phyloP scores from a whole-genome alignment of 2,329 filamentous ascomycete species.

The Ophiognomonia clavigignenti-juglandacearum region DNA sequence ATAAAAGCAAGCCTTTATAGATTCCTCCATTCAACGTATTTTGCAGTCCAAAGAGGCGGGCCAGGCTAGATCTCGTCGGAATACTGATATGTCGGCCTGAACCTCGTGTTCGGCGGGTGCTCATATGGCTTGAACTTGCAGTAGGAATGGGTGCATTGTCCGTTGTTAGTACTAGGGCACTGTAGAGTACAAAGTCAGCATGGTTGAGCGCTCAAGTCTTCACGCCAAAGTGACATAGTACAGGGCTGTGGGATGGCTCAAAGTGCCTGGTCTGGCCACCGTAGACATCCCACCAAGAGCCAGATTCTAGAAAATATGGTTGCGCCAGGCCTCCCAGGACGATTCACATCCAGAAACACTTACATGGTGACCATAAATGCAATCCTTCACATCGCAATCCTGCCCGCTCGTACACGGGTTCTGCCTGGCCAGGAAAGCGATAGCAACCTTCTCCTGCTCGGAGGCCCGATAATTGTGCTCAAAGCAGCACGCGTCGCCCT shows the following conservation, averaged over 20 bases:
- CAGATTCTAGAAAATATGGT: too few relatives aligned
- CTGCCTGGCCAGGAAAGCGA: conserved; percentile 49
- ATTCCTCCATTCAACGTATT: too few relatives aligned
- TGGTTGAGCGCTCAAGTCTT: background rate
- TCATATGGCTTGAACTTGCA: conserved; percentile 50
- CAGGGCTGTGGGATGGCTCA: conserved; percentile 4
- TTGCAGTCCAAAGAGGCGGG: too few relatives aligned
- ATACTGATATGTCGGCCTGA: conserved; percentile 24
- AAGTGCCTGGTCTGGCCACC: background rate
- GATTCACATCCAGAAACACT: conserved; percentile 24
- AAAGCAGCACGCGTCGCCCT: conserved; percentile 50
- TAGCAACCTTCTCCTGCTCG: conserved; percentile 50
- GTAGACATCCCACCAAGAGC: background rate
- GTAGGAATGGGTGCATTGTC: conserved; percentile 46
- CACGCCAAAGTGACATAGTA: too few relatives aligned
- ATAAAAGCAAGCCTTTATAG: too few relatives aligned
- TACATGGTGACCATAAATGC: conserved; percentile 61
- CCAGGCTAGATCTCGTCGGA: conserved; percentile 5
- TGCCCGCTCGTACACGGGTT: conserved; percentile 56
- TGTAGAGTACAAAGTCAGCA: conserved; percentile 20
- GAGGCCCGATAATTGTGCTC: conserved; percentile 51
- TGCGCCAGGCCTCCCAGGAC: too few relatives aligned
- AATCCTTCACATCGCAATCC: conserved; percentile 51
- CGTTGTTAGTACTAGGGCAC: conserved; percentile 50
- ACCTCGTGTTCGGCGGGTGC: conserved; percentile 54